Base-by-base conservation (phyloP, 2,329 filamentous ascomycete species). In the Sclerotinia glacialis region DNA sequence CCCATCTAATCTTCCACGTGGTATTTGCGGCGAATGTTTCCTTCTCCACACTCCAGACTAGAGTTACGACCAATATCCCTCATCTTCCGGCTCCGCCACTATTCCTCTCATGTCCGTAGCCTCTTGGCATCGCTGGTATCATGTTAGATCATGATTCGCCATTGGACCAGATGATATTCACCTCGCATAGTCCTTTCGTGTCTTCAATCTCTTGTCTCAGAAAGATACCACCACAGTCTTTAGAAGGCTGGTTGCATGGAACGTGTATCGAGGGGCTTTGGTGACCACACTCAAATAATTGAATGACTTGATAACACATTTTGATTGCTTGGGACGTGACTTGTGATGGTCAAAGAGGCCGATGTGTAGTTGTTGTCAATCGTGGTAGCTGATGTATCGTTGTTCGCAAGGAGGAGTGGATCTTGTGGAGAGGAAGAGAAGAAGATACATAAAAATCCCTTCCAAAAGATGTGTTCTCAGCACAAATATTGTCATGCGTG, bases 261-360 rank as follows among this genome's bases (percentile, higher is more conserved):
- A 74, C 58, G 18, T 59, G 56, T 60, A 68, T 67, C 4, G 70
- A 69, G 14, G 59, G 26, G 54, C 64, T 71, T 12, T 67, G 69
- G 65, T 75, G 74, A 16, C 70, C 71, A 42, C 73, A 75, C 12
- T 71, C 69, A 59, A 71, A 74, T 21, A 75, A 61, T 58, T 69
- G 67, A 18, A 71, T 71, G 66, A 74, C 60, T 71, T 75, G 73
- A 67, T 74, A 68, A 55, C 73, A 75, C 73, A 75, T 75, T 2
- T 31, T 67, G 56, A 54, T 16, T 21, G 52, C n/a, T 14, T 64
- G 14, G 34, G 49, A 62, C 5, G 28, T 49, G 37, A 55, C 7
- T 55, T 16, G 42, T 28, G 47, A 37, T 44, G 26, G 3, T 18
- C 21, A 26, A 28, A 26, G 44, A 66, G 40, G 26, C 14, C 12